Evolutionary conservation across 169 alveolate genomes (phyloP), one percentile per base, ranked within the genome.

Genomic region (Eimeria sp.): DNA sequence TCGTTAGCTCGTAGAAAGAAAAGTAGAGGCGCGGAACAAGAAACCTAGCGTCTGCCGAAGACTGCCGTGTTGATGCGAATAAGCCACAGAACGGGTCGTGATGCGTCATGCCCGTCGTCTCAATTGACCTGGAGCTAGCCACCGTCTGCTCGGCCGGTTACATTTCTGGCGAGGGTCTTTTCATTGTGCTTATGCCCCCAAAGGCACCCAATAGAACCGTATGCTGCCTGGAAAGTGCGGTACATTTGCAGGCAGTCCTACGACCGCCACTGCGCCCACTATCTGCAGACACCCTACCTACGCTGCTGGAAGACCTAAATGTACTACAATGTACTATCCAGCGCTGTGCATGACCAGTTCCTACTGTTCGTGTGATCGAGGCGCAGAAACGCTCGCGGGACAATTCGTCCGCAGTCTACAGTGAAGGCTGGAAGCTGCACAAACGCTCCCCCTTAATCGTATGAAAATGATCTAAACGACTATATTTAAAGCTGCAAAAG

Each of bases 401-500:
- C 58, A 14, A 8, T 20, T 20, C 30, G 16, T 4, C 83, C 58
- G 0, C 30, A 6, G 16, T 2, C 77, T 68, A 68, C 77, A 6
- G 46, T 64, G 71, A 6, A n/a, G n/a, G n/a, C n/a, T n/a, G n/a
- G 71, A 66, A 8, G 23, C 76, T 66, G 76, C 43, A n/a, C 43
- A 68, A 43, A 43, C 49, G 46, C 46, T 43, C 14, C 16, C 9
- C 0, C 58, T 56, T 33, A 40, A 40, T 14, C 30, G 14, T 74
- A 54, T 6, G 49, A 40, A 71, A 71, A 30, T 18, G 56, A 37
- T 16, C 37, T 58, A 83, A 54, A 83, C 76, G 37, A 37, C 76
- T 56, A 83, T 54, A 62, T 33, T 83, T 56, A 83, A 83, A 83
- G 76, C 90, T 58, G 90, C 90, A 74, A 23, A 56, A 52, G 90